Evolutionary conservation across 441 rosid genomes (phyloP).

Genomic region (Theobroma grandiflorum): DNA sequence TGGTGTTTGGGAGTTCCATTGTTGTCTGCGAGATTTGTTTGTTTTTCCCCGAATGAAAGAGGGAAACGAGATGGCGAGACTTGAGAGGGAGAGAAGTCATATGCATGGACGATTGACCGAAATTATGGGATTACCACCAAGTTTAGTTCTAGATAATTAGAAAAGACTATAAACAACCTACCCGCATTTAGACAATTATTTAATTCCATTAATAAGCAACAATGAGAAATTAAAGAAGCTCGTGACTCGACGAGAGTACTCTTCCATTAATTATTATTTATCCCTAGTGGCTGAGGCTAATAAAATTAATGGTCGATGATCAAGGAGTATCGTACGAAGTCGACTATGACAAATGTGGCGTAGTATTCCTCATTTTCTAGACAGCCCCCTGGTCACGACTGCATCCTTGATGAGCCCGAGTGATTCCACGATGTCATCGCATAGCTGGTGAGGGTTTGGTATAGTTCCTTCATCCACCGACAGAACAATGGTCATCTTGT

Average conservation of each 20-base stretch:
- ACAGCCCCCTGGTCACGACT: background rate
- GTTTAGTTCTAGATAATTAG: too few species aligned
- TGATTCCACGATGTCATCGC: constrained; percentile 35
- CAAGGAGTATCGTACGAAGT: too few species aligned
- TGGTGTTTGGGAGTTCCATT: constrained; percentile 8
- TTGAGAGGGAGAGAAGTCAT: background rate
- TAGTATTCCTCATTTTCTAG: background rate
- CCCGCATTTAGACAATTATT: background rate
- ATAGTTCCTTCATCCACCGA: constrained; percentile 33
- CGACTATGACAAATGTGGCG: background rate
- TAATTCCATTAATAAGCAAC: background rate
- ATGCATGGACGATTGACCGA: background rate
- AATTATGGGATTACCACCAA: constrained; percentile 14
- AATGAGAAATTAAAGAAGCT: background rate
- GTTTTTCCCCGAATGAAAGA: background rate
- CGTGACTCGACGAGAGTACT: too few species aligned
- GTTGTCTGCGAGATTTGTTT: constrained; percentile 1
- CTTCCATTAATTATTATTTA: background rate
- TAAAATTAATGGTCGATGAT: too few species aligned
- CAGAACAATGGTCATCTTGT: constrained; percentile 32
- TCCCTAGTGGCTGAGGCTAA: background rate
- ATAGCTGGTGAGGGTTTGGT: constrained; percentile 30
- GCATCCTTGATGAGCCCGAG: constrained; percentile 27
- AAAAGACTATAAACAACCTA: background rate
- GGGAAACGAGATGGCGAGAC: background rate